These are phyloP conservation scores for Hypoxylon sp. DNA, from an alignment of 2,329 filamentous ascomycete species.

Conservation along the genomic window DNA sequence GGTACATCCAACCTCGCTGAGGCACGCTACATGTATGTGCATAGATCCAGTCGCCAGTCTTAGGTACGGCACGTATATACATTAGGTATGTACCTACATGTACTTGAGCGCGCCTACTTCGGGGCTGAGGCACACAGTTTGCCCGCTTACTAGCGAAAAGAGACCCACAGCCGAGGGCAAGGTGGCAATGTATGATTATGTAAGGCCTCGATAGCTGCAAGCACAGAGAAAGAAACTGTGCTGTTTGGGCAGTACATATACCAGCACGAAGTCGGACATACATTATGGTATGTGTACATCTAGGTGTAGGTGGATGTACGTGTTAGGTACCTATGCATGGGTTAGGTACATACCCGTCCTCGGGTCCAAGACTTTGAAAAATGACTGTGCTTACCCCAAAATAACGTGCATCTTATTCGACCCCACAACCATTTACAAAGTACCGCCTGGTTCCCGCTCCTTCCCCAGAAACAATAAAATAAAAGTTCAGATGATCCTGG, in stretches of 20 bases:
- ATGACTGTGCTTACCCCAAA: constrained; percentile 17
- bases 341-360: background rate
- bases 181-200: constrained; percentile 11
- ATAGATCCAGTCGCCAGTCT: no score
- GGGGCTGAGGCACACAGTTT: constrained; percentile 13
- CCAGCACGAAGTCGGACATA: background rate
- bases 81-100: no score
- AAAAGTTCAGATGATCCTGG: constrained; percentile 38
- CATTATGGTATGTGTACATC: background rate
- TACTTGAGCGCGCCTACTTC: constrained; percentile 9
- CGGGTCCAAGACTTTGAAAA: constrained; percentile 1
- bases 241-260: background rate
- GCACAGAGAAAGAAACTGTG: background rate
- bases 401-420: constrained; percentile 7
- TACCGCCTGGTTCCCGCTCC: constrained; percentile 32
- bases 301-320: no score
- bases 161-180: constrained; percentile 7
- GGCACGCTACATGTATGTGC: constrained; percentile 20
- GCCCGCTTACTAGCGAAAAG: constrained; percentile 6
- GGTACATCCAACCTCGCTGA: constrained; percentile 32
- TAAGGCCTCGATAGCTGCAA: constrained; percentile 18
- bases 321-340: background rate
- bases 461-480: constrained; percentile 14
- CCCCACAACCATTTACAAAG: constrained; percentile 30
- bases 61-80: background rate